Base-by-base conservation (phyloP, 2,329 filamentous ascomycete genomes). In the Xylaria digitata region DNA sequence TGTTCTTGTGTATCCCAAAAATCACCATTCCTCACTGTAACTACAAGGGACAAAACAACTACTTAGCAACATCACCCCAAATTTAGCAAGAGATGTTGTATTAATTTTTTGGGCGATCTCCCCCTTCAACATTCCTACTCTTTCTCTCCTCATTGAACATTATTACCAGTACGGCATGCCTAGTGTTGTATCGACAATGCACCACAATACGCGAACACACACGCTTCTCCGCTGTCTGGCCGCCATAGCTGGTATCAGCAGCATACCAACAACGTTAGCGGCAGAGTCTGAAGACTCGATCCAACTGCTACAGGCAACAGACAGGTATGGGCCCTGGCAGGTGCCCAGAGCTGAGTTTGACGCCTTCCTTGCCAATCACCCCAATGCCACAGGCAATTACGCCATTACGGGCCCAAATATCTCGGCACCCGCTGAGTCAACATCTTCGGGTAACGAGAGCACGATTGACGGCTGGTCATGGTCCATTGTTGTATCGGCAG, bases 281-380 rank as follows among this genome's bases (percentile, higher is more conserved):
- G 32, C 30, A 1, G 5, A 53, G 19, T 17, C 30, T 4, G 50
- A 53, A 21, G 11, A 13, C 32, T 3, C 6, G 3, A 7, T 15
- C 3, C 3, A 15, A 11, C 13, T 40, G 37, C 37, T 40, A 40
- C 13, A 40, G 11, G 37, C 37, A 5, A 40, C 11, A 2, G 37
- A 15, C 37, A 11, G 37, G 1, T 13, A 40, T 15, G 50, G 50
- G 9, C 50, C 50, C 9, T 54, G 50, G 50, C n/a, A 54, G 0
- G 50, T 40, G 40, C 32, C 50, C 1, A 54, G 34, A 60, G 46
- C 32, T 19, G 32, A 60, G 32, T 60, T 60, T 15, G 21, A 60
- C 46, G 21, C 19, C 13, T 60, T 32, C 32, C 46, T 60, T 3
- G 32, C 32, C 9, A 50, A 60, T 45, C 23, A 26, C 15, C 17